Evolutionary conservation across 768 basidiomycete genomes (phyloP).

Genomic region (Hirschioporus abietinus): DNA sequence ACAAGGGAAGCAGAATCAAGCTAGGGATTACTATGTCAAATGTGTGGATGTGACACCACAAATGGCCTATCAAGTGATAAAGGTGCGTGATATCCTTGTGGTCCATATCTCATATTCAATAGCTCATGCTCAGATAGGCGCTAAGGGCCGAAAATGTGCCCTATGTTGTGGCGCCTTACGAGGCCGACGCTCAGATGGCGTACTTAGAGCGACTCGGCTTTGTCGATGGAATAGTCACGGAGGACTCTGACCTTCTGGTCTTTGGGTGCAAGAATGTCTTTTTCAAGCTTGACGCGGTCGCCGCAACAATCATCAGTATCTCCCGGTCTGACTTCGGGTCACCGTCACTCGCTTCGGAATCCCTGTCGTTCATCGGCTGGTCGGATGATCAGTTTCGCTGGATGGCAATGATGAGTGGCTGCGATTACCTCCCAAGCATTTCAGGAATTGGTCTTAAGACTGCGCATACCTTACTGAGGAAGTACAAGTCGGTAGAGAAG

Average conservation of each 20-base stretch:
- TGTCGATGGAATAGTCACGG: conserved; percentile 90
- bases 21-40: conserved; percentile 85
- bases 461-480: conserved; percentile 74
- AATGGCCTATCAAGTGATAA: conserved; percentile 97
- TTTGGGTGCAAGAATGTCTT: conserved; percentile 92
- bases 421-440: conserved; percentile 90
- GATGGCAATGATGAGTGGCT: conserved; percentile 91
- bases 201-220: conserved; percentile 80
- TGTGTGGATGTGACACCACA: conserved; percentile 94
- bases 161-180: conserved; percentile 95
- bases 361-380: conserved; percentile 83
- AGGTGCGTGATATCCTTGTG: conserved; percentile 44
- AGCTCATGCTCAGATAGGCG: conserved; percentile 46
- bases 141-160: conserved; percentile 72
- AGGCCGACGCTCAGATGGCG: conserved; percentile 95
- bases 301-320: conserved; percentile 60
- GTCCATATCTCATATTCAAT: background rate
- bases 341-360: conserved; percentile 35
- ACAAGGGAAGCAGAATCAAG: conserved; percentile 75
- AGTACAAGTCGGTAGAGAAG: conserved; percentile 82
- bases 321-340: conserved; percentile 63
- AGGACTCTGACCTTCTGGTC: conserved; percentile 96
- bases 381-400: conserved; percentile 84
- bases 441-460: conserved; percentile 92
- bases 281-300: conserved; percentile 82